These are phyloP conservation scores for Hygrophoropsis aurantiaca DNA, from an alignment of 768 basidiomycete genomes.

Conservation along the genomic window DNA sequence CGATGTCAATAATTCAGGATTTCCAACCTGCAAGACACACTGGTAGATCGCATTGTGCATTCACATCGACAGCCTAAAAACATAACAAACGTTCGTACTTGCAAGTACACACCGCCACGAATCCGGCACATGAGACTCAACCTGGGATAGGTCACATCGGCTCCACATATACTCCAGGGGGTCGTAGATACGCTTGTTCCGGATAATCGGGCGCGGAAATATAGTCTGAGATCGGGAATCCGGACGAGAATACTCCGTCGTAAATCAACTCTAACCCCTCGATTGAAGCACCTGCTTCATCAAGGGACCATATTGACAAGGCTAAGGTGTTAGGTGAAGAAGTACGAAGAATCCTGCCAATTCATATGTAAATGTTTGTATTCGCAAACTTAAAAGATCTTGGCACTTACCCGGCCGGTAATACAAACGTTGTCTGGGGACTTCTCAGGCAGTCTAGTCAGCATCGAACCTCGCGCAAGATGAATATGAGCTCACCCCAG, in stretches of 20 bases:
- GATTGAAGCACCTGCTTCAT: constrained; percentile 40
- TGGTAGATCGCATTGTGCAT: too few relatives aligned
- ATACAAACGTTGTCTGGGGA: constrained; percentile 49
- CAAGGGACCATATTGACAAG: constrained; percentile 50
- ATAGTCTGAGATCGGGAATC: constrained; percentile 41
- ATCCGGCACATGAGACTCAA: background rate
- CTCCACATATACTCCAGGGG: constrained; percentile 8
- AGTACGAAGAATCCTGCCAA: constrained; percentile 39
- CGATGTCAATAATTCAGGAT: too few relatives aligned
- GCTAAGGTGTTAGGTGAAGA: constrained; percentile 46
- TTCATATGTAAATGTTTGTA: too few relatives aligned
- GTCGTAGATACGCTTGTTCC: constrained; percentile 34
- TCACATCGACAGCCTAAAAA: too few relatives aligned
- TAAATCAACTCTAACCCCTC: constrained; percentile 42
- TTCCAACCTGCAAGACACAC: too few relatives aligned
- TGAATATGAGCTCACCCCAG: constrained; percentile 36
- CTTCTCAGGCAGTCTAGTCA: constrained; percentile 6
- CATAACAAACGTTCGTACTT: too few relatives aligned
- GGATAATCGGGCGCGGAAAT: constrained; percentile 38
- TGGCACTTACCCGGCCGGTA: constrained; percentile 48
- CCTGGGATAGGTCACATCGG: constrained; percentile 4
- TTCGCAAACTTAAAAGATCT: too few relatives aligned
- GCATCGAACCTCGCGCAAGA: constrained; percentile 11
- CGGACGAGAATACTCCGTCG: constrained; percentile 44
- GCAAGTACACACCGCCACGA: too few relatives aligned